phyloP scores from a whole-genome alignment of 495 filamentous ascomycete genomes.

The Xanthoparmelia taractica region DNA sequence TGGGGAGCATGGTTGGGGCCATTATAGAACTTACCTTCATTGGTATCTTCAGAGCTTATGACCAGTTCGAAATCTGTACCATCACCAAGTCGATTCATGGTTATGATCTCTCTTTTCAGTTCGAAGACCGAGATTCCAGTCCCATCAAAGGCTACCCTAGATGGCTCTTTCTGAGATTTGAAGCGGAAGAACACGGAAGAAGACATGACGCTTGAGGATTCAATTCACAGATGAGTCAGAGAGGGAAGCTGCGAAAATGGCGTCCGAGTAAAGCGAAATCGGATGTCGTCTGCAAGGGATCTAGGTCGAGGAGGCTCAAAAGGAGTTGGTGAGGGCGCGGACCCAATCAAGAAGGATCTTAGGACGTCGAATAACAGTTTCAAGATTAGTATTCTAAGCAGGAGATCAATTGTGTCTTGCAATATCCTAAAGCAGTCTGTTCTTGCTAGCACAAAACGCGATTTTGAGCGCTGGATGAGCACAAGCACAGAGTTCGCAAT shows the following conservation, averaged over 20 bases:
- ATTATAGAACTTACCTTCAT: constrained; percentile 63
- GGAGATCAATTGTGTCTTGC: constrained; percentile 15
- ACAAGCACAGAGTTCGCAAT: constrained; percentile 15
- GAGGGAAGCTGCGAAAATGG: not conserved
- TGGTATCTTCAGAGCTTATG: constrained; percentile 83
- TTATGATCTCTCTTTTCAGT: constrained; percentile 95
- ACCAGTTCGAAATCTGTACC: constrained; percentile 94
- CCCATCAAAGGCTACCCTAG: constrained; percentile 91
- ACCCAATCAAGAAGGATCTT: constrained; percentile 31
- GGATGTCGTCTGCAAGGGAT: not conserved
- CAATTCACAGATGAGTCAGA: constrained; percentile 11
- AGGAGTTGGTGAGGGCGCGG: constrained; percentile 19
- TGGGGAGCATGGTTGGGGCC: not conserved
- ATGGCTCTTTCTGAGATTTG: constrained; percentile 96
- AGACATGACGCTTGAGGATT: constrained; percentile 53
- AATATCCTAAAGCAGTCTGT: constrained; percentile 16
- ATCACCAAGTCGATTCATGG: constrained; percentile 86
- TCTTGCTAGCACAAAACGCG: constrained; percentile 16
- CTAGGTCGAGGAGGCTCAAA: not conserved
- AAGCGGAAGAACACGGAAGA: constrained; percentile 99
- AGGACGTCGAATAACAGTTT: constrained; percentile 6
- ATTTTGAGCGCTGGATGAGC: constrained; percentile 17
- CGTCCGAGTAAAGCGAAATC: not conserved
- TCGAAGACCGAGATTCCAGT: constrained; percentile 98
- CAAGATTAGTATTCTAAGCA: constrained; percentile 17